Evolutionary conservation across 139 green algal genomes (phyloP), one percentile per base, ranked within the genome.

Genomic region (Picochlorum sp.): DNA sequence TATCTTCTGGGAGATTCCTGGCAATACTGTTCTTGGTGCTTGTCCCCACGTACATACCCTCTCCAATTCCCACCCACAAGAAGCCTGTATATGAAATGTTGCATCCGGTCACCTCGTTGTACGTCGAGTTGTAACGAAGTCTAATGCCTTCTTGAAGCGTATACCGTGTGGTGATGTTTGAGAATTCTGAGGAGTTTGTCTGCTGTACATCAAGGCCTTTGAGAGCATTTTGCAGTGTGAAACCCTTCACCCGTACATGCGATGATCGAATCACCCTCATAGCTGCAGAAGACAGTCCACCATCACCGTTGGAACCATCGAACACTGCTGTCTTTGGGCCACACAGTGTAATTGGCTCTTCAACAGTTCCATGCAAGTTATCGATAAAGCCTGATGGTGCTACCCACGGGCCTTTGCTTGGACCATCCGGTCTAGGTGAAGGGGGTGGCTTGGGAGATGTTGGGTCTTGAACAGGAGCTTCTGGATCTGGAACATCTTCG

Each of bases 81-180:
- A n/a, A 18, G n/a, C 58, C 58, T 45, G 58, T 65, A 26, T 45
- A 65, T 4, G 58, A 57, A 30, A 65, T 65, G 4, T 65, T 65
- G 20, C 13, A 50, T 8, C 23, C 20, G 7, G 58, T 16, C 15
- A 65, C 58, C 58, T 18, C 13, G 13, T 65, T 65, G 23, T 20
- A 32, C 9, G 41, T 51, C 14, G 58, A 65, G 21, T 65, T 65
- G 23, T 65, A 65, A 4, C 58, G 20, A 18, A 65, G 6, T 30
- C 58, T 49, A 20, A 65, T 65, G 23, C 58, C 58, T 52, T 65
- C 58, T 32, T 65, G 58, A 18, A 65, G 20, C 6, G 58, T 65
- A 26, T 65, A 32, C 2, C 23, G 8, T n/a, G 58, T 65, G 14
- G 20, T 52, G 13, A 65, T 50, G 21, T 50, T 32, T 20, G 21